A percentile compares a stretch with the other conserved stretches of the same genome.
phyloP scores from a whole-genome alignment of 2,329 filamentous ascomycete species.

The Cladosporium sp. region DNA sequence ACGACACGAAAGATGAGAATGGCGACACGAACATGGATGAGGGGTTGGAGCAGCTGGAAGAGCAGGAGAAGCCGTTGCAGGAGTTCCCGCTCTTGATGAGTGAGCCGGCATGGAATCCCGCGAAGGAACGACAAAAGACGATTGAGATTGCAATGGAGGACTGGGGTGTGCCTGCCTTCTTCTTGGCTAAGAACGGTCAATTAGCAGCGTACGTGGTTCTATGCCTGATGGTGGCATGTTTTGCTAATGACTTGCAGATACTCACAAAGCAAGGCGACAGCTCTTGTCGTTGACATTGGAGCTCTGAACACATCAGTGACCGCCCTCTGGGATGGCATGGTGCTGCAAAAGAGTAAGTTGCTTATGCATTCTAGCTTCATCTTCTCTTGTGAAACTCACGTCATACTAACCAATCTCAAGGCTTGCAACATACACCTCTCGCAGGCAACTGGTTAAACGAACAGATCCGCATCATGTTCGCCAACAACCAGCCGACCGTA shows the following conservation, averaged over 20 bases:
- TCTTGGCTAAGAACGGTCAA: slow-evolving; percentile 84
- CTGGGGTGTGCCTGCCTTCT: slow-evolving; percentile 94
- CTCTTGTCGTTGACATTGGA: slow-evolving; percentile 88
- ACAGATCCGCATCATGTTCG: slow-evolving; percentile 81
- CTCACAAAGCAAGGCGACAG: slow-evolving; percentile 88
- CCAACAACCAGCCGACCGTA: slow-evolving; percentile 65
- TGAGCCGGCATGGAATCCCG: slow-evolving; percentile 87
- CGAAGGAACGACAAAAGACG: slow-evolving; percentile 86
- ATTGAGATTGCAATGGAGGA: slow-evolving; percentile 97
- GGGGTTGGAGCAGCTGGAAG: slow-evolving; percentile 62
- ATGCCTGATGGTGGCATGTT: not conserved
- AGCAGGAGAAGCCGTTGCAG: slow-evolving; percentile 71
- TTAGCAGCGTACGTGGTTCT: slow-evolving; percentile 65
- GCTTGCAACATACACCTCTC: slow-evolving; percentile 78
- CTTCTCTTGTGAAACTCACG: not conserved
- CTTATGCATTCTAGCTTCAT: not conserved
- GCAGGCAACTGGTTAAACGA: slow-evolving; percentile 88
- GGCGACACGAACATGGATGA: slow-evolving; percentile 55
- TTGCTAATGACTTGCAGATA: slow-evolving; percentile 54
- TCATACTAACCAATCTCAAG: slow-evolving; percentile 37
- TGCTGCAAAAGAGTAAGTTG: slow-evolving; percentile 69
- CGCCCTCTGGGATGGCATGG: slow-evolving; percentile 90
- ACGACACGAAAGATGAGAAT: slow-evolving; percentile 57
- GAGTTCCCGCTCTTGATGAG: slow-evolving; percentile 93
- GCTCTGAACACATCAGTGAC: slow-evolving; percentile 86